Percentiles rank a stretch among this genome's conserved stretches.
These are phyloP conservation scores for Aureobasidium sp. DNA, from an alignment of 2,329 filamentous ascomycete species.

Conservation along the genomic window DNA sequence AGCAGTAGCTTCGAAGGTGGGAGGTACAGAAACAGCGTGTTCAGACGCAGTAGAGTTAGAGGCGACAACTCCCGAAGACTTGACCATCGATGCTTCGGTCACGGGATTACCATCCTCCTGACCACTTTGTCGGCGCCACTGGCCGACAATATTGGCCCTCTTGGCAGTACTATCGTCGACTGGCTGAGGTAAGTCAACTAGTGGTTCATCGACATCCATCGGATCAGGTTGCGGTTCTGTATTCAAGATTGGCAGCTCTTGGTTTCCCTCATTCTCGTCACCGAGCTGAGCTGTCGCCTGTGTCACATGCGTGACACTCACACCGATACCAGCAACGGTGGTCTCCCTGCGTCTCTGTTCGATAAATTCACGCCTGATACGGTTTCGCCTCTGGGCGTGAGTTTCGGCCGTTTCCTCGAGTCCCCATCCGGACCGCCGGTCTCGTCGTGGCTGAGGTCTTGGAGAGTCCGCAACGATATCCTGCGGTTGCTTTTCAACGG, in stretches of 20 bases:
- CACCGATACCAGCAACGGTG: background rate
- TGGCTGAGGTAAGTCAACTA: background rate
- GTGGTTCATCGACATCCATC: background rate
- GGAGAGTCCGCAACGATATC: background rate
- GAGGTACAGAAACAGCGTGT: background rate
- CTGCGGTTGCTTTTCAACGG: background rate
- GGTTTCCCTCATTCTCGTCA: background rate
- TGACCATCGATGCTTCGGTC: background rate
- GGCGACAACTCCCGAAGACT: background rate
- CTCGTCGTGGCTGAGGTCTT: background rate
- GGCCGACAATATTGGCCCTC: background rate
- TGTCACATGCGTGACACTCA: too few species aligned
- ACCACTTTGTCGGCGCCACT: background rate
- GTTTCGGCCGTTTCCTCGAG: background rate
- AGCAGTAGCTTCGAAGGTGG: background rate
- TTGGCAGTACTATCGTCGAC: background rate
- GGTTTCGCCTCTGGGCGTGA: background rate
- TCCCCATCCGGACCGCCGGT: background rate
- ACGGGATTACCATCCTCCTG: background rate
- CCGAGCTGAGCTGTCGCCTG: background rate
- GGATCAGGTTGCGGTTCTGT: background rate
- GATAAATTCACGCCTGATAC: background rate
- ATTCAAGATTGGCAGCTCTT: background rate
- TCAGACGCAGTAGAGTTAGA: background rate
- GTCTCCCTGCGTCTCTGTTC: background rate